Percentiles rank a stretch among this genome's conserved stretches.
Conservation (phyloP, 768 basidiomycete species). For the Piloderma croceum region DNA sequence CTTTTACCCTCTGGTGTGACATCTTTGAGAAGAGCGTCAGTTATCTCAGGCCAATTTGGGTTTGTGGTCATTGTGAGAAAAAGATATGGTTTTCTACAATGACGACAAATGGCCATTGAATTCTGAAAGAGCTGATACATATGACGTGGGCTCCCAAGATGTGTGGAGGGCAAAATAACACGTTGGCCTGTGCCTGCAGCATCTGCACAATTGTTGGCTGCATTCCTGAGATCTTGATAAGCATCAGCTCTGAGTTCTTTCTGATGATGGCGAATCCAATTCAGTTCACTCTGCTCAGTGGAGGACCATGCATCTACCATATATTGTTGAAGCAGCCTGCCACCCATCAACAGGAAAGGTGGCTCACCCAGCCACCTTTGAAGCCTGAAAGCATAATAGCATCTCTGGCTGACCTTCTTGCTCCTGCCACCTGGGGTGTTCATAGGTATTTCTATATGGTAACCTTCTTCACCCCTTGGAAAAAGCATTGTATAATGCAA, state of each 20-base stretch:
- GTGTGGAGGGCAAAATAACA: slow-evolving; percentile 27
- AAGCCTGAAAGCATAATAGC: slow-evolving; percentile 29
- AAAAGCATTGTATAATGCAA: slow-evolving; percentile 27
- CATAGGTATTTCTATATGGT: slow-evolving; percentile 24
- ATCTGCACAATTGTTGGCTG: slow-evolving; percentile 12
- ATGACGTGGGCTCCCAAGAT: slow-evolving; percentile 24
- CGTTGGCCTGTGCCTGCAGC: slow-evolving; percentile 16
- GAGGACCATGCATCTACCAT: slow-evolving; percentile 42
- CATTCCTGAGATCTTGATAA: slow-evolving; percentile 30
- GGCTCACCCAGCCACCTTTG: slow-evolving; percentile 21
- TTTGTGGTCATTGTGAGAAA: slow-evolving; percentile 41
- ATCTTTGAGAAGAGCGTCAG: slow-evolving; percentile 19
- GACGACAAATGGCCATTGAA: slow-evolving; percentile 26
- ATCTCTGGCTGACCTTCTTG: slow-evolving; percentile 18
- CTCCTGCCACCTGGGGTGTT: background rate
- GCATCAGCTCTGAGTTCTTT: slow-evolving; percentile 27
- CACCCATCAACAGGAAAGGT: slow-evolving; percentile 27
- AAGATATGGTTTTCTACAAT: slow-evolving; percentile 26
- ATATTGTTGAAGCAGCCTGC: slow-evolving; percentile 40
- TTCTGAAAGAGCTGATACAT: too few relatives aligned
- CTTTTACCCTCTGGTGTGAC: slow-evolving; percentile 23
- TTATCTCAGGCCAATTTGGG: slow-evolving; percentile 34
- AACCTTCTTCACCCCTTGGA: slow-evolving; percentile 32
- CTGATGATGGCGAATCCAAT: slow-evolving; percentile 33
- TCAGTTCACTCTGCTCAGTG: slow-evolving; percentile 35